These are phyloP conservation scores for Sarcomyxa edulis DNA, from an alignment of 768 basidiomycete species.

Conservation along the genomic window DNA sequence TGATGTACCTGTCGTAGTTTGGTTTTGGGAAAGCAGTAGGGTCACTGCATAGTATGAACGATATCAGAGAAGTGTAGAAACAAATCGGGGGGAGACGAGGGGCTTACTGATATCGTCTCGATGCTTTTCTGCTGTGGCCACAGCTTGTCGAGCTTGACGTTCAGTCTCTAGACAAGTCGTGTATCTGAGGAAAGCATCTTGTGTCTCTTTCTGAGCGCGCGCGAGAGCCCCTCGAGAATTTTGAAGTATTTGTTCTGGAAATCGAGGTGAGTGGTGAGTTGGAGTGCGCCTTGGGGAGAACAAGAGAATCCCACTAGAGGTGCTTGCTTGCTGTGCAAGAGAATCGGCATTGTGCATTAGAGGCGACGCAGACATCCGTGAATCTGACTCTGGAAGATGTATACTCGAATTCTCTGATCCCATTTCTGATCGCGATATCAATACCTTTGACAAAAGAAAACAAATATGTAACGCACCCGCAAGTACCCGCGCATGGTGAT, in stretches of 20 bases:
- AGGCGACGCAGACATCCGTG: slow-evolving; percentile 47
- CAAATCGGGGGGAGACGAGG: too few species aligned
- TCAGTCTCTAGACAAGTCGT: slow-evolving; percentile 66
- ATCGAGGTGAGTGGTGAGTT: slow-evolving; percentile 14
- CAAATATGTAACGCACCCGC: slow-evolving; percentile 7
- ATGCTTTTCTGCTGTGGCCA: slow-evolving; percentile 59
- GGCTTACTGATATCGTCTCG: slow-evolving; percentile 62
- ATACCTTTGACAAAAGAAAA: slow-evolving; percentile 21
- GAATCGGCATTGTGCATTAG: slow-evolving; percentile 45
- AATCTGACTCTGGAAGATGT: slow-evolving; percentile 25
- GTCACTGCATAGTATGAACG: slow-evolving; percentile 31
- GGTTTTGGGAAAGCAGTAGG: slow-evolving; percentile 40
- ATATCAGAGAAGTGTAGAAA: slow-evolving; percentile 8
- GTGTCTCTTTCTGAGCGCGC: slow-evolving; percentile 65
- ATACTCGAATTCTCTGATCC: slow-evolving; percentile 31
- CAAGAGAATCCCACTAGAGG: slow-evolving; percentile 44
- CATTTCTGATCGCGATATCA: slow-evolving; percentile 23
- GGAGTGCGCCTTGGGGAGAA: slow-evolving; percentile 7
- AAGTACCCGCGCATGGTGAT: slow-evolving; percentile 19
- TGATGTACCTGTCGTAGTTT: slow-evolving; percentile 27
- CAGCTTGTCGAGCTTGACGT: slow-evolving; percentile 59
- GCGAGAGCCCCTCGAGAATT: slow-evolving; percentile 54
- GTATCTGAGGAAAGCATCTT: slow-evolving; percentile 67
- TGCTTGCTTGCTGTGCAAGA: slow-evolving; percentile 51
- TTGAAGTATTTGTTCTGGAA: slow-evolving; percentile 55